A percentile compares a stretch with the other conserved stretches of the same genome.
Conservation (phyloP, 139 green algal species). For the Desmodesmus armatus region DNA sequence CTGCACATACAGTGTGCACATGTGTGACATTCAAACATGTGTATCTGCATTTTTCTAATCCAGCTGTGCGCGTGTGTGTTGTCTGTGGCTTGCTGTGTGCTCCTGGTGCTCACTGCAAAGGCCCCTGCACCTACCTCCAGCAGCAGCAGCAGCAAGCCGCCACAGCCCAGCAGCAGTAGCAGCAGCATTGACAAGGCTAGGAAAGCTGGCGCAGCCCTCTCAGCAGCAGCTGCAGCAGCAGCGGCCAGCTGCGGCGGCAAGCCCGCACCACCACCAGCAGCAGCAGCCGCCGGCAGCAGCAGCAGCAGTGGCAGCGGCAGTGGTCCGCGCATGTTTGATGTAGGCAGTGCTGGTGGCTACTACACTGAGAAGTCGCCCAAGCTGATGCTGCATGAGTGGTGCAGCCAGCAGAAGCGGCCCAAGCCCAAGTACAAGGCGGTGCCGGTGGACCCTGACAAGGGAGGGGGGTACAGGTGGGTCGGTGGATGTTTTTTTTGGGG, state of each 20-base stretch:
- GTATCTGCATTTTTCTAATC: too few relatives aligned
- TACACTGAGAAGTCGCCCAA: conserved; percentile 85
- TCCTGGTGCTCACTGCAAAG: background rate
- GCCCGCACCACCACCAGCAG: background rate
- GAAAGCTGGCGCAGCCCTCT: background rate
- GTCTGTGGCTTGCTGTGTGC: background rate
- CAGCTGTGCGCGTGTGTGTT: too few relatives aligned
- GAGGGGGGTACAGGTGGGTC: background rate
- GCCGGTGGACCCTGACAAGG: background rate
- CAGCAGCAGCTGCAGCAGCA: background rate
- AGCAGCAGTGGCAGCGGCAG: background rate
- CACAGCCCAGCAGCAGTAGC: background rate
- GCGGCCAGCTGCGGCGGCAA: background rate
- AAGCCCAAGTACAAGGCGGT: conserved; percentile 65
- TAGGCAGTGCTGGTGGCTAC: conserved; percentile 72
- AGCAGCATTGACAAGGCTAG: background rate
- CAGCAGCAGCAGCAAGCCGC: background rate
- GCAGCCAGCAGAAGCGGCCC: conserved; percentile 67
- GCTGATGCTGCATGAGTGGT: conserved; percentile 86
- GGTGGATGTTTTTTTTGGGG: too few relatives aligned
- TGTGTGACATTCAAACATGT: too few relatives aligned
- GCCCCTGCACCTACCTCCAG: background rate
- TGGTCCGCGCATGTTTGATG: conserved; percentile 67
- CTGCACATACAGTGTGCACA: too few relatives aligned
- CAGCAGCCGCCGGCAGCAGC: background rate